These are phyloP conservation scores for Suillus placidus DNA, from an alignment of 768 basidiomycete species.

Conservation along the genomic window DNA sequence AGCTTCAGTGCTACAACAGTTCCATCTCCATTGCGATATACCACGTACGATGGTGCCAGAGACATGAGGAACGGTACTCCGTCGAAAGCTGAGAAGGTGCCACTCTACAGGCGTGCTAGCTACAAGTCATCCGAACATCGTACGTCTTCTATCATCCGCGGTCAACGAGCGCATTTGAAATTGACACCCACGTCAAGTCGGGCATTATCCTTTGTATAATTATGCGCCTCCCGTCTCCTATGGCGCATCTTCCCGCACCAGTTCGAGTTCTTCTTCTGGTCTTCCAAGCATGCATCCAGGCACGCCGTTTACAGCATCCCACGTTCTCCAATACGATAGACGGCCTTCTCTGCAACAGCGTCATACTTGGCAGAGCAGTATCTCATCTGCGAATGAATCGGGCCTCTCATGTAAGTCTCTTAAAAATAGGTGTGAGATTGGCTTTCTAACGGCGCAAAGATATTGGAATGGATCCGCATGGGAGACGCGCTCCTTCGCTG, in stretches of 20 bases:
- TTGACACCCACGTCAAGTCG: conserved; percentile 19
- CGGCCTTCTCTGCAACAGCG: conserved; percentile 52
- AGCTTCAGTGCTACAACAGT: conserved; percentile 40
- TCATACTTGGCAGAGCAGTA: conserved; percentile 48
- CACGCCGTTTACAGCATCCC: conserved; percentile 35
- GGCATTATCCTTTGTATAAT: conserved; percentile 35
- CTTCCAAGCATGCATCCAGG: conserved; percentile 42
- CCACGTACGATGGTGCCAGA: conserved; percentile 36
- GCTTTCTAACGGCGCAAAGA: conserved; percentile 10
- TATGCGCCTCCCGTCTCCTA: conserved; percentile 36
- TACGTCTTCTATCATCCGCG: conserved; percentile 30
- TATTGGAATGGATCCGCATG: conserved; percentile 25
- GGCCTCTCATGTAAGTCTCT: conserved; percentile 43
- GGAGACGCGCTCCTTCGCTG: conserved; percentile 37
- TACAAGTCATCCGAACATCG: conserved; percentile 48
- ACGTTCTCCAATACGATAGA: conserved; percentile 33
- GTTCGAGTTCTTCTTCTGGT: conserved; percentile 50
- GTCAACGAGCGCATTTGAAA: conserved; percentile 14
- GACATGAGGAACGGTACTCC: conserved; percentile 38
- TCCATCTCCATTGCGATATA: conserved; percentile 46
- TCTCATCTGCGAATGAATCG: conserved; percentile 42
- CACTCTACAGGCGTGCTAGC: conserved; percentile 45
- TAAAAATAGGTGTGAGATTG: conserved; percentile 7
- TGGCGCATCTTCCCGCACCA: conserved; percentile 50
- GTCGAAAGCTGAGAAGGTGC: conserved; percentile 36